Conservation (phyloP, 208 protist species). For the Leishmania major region DNA sequence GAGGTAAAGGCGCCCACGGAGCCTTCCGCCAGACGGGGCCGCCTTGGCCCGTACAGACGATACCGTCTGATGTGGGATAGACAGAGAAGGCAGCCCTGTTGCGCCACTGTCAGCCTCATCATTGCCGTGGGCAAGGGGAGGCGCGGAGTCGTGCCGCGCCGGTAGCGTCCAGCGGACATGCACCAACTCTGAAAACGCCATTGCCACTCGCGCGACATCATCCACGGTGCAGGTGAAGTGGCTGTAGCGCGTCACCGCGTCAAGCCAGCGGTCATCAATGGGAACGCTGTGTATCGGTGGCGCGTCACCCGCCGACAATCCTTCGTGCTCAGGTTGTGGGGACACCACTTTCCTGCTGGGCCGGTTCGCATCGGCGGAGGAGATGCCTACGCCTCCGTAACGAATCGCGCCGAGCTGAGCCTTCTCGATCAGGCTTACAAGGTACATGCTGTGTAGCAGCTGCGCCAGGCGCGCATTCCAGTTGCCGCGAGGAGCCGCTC, state of each 20-base stretch:
- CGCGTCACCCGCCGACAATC: neutral
- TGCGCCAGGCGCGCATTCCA: slow-evolving; percentile 47
- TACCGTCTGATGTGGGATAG: neutral
- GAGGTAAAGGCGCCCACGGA: slow-evolving; percentile 41
- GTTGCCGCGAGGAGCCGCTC: neutral
- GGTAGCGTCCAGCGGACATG: slow-evolving; percentile 40
- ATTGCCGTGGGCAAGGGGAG: neutral
- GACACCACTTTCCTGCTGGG: neutral
- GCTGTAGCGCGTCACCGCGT: slow-evolving; percentile 63
- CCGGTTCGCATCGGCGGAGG: neutral
- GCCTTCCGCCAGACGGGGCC: neutral
- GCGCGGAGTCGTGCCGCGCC: neutral
- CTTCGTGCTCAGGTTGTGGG: neutral
- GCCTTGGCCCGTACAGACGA: neutral
- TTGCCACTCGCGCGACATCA: slow-evolving; percentile 67
- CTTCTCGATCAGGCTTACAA: slow-evolving; percentile 71
- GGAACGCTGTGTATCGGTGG: slow-evolving; percentile 13
- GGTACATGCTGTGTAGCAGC: slow-evolving; percentile 64
- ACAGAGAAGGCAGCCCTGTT: neutral
- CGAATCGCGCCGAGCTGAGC: slow-evolving; percentile 60
- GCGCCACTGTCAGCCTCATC: neutral
- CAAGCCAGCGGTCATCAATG: slow-evolving; percentile 60
- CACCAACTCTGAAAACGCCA: slow-evolving; percentile 57
- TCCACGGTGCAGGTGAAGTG: slow-evolving; percentile 46
- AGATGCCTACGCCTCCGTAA: neutral